Base-by-base conservation (phyloP, 768 basidiomycete genomes). In the Collybia nuda region DNA sequence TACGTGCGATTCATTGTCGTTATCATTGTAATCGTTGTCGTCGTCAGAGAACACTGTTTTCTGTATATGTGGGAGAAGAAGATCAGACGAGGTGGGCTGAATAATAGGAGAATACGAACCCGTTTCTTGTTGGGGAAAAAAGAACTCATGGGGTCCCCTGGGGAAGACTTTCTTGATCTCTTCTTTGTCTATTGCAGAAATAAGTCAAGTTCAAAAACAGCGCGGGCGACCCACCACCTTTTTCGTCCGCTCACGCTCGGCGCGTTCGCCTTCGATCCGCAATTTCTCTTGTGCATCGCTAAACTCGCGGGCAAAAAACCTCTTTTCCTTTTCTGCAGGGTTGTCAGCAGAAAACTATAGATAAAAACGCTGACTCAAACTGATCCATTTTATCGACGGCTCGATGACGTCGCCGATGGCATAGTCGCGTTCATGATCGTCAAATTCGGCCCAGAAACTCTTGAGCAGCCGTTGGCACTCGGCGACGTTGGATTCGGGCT, bases 361-460 rank as follows among this genome's bases (percentile, higher is more conserved):
- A 26, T 39, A 59, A 60, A 11, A 14, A 8, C 28, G 19, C 22
- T 44, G 3, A 62, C 65, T 61, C 52, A 43, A 26, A 88, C 88
- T 64, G 18, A 88, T 88, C 86, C 86, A 89, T 12, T 66, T 62
- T 9, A 69, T 56, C 0, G 61, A 58, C 14, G 86, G 78, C n/a
- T 59, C 36, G 11, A 76, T 62, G 12, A 65, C 66, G 40, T 78
- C 67, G 6, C 82, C 84, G 26, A 73, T 50, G 8, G 54, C 39
- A 63, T 85, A 85, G 57, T 86, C 82, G 0, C 73, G 43, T 46
- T 86, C 61, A 51, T 88, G 83, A 15, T 63, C 62, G 1, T 86
- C 86, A 17, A 88, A 56, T 45, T 85, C 74, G 5, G 65, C 60
- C 84, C 84, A 86, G 61, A 90, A 90, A 53, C 81, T 82, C n/a